A percentile compares a stretch with the other conserved stretches of the same genome.
Conservation (phyloP, 352 stramenopile species). For the Phytophthora europaea region DNA sequence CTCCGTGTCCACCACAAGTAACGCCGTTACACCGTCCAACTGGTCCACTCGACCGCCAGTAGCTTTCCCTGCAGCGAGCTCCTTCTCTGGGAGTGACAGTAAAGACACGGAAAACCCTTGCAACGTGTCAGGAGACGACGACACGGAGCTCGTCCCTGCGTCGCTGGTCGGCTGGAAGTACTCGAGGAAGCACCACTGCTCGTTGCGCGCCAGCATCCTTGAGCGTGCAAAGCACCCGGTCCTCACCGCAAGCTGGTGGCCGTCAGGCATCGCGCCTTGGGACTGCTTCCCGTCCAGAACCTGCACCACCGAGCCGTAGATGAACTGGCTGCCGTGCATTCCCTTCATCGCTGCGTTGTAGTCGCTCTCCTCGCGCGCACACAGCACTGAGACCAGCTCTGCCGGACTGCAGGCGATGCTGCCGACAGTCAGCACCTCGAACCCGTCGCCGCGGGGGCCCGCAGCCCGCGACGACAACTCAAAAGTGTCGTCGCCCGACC, state of each 20-base stretch:
- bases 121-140: conserved; percentile 16
- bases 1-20: conserved; percentile 48
- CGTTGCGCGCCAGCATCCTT: conserved; percentile 42
- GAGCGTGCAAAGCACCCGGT: conserved; percentile 55
- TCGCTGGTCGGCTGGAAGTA: conserved; percentile 41
- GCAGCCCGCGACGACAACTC: conserved; percentile 22
- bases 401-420: conserved; percentile 41
- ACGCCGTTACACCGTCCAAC: conserved; percentile 43
- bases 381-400: conserved; percentile 39
- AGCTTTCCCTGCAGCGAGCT: conserved; percentile 45
- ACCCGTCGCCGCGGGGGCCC: conserved; percentile 6
- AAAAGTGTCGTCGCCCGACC: conserved; percentile 20
- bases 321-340: conserved; percentile 49
- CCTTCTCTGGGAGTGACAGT: conserved; percentile 37
- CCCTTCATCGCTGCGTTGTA: conserved; percentile 54
- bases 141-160: background rate
- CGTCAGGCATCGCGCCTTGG: background rate
- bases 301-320: conserved; percentile 64
- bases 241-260: conserved; percentile 50
- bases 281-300: conserved; percentile 18
- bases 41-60: conserved; percentile 49
- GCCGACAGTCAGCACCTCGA: conserved; percentile 41
- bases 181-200: conserved; percentile 67
- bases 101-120: conserved; percentile 46
- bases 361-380: conserved; percentile 32